phyloP scores from a whole-genome alignment of 2,329 filamentous ascomycete genomes.

The Pseudogymnoascus sp. region DNA sequence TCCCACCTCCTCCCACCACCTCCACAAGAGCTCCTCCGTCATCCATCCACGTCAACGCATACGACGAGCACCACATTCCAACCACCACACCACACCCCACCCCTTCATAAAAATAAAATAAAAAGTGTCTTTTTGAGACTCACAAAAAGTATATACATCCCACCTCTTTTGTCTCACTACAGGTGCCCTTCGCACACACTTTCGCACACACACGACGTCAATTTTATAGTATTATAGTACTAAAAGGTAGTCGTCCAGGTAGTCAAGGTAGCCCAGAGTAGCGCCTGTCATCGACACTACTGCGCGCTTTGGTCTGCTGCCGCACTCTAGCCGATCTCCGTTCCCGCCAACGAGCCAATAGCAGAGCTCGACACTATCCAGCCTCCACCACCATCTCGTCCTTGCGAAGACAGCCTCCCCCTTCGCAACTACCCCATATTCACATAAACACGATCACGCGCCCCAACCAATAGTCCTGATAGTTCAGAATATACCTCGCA shows the following conservation, averaged over 20 bases:
- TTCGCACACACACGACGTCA: neutral
- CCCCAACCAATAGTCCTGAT: neutral
- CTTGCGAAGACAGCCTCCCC: neutral
- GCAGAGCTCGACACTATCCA: neutral
- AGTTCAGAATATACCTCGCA: neutral
- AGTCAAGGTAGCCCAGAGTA: too few relatives aligned
- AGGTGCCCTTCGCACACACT: neutral
- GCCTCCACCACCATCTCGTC: neutral
- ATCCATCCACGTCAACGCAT: neutral
- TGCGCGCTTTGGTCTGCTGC: neutral
- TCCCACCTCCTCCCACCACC: too few relatives aligned
- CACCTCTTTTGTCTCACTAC: neutral
- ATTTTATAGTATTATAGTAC: neutral
- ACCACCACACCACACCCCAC: neutral
- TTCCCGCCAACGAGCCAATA: neutral
- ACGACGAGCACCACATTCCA: neutral
- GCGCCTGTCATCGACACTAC: neutral
- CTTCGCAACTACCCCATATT: neutral
- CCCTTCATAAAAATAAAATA: neutral
- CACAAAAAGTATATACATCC: neutral
- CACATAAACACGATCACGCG: neutral
- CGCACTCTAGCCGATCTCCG: neutral
- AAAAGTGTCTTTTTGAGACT: neutral
- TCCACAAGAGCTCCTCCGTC: neutral
- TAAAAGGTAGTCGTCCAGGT: neutral